Evolutionary conservation across 768 basidiomycete species (phyloP), one percentile per base, ranked within the genome.

Genomic region (Gelatoporia subvermispora): DNA sequence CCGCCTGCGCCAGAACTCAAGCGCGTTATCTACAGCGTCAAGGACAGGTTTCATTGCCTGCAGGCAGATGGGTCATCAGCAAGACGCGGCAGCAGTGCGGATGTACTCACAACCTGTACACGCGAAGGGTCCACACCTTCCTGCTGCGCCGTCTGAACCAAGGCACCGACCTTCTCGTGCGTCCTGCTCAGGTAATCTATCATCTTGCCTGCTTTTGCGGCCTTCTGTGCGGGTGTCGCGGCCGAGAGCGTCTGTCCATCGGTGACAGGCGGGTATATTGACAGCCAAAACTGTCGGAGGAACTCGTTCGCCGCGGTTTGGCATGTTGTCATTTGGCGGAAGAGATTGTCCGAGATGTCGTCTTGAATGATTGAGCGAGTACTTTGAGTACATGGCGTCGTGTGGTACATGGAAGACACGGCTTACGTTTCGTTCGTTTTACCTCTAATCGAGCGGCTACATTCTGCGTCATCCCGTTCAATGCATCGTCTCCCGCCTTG

Each of bases 261-360:
- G 16, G 75, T 70, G 1, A 76, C 66, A 5, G 86, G 81, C 4
- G 93, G 94, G 53, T 92, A 87, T 43, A 88, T 78, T 2, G 92
- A 79, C 2, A 84, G 77, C 93, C 94, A 98, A 64, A 93, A 97
- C 63, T 98, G 96, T 23, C 95, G 84, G 13, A 99, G 73, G 64
- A 98, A 96, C 63, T 99, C 96, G 60, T 92, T 93, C 10, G 94
- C 86, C 3, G 94, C 87, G 1, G 91, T 91, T 61, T 96, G 93
- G 60, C 89, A 92, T 0, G 88, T 88, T 16, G 80, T 82, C 79
- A 97, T 86, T 68, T 93, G 84, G 47, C 81, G 75, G 58, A 90
- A 82, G 35, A 95, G 71, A 2, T 73, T 75, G 43, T 87, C 81
- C 1, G 93, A 89, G 28, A 99, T 82, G 35, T 88, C 84, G 51